Evolutionary conservation across 495 filamentous ascomycete genomes (phyloP), one percentile per base, ranked within the genome.

Genomic region (Penicillium argentinense): DNA sequence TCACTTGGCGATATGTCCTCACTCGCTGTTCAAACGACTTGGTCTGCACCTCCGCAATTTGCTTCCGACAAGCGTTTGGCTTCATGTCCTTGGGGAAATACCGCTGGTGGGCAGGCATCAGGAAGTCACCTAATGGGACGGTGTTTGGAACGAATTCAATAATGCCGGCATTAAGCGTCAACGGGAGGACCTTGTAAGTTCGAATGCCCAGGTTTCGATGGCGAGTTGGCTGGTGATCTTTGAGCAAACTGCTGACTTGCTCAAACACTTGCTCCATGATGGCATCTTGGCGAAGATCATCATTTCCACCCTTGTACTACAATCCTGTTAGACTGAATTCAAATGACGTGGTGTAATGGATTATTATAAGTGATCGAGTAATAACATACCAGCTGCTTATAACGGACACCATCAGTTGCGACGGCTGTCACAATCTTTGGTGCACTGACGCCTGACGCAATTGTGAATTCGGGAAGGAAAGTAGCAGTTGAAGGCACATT

Each of bases 231-330:
- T 86, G 81, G 55, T 96, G 87, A 18, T 86, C 84, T 66, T 87
- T 86, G 18, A 99, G 76, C 4, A 97, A 83, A 43, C 86, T 85
- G 57, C 87, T 95, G 22, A 97, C 93, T 77, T 96, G 88, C 38
- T 88, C 89, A 68, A 97, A 99, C 23, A 99, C 93, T 69, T 99
- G 93, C 64, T 97, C 95, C 95, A 99, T 99, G 70, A 99, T 99
- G 13, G 93, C 89, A 59, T 99, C 93, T 70, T 99, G 93, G n/a
- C 93, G 86, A 9, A 99, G 78, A 58, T 98, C 93, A 63, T 97
- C 91, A 51, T 88, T 91, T 21, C 91, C 89, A 56, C 88, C 87
- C 71, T 99, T 99, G 60, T 93, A 85, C 83, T 86, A 57, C 45
- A 28, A 7, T 14, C 14, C 30, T 18, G 18, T 51, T 26, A 51